These are phyloP conservation scores for Neurospora cerealis DNA, from an alignment of 495 filamentous ascomycete genomes.

Conservation along the genomic window DNA sequence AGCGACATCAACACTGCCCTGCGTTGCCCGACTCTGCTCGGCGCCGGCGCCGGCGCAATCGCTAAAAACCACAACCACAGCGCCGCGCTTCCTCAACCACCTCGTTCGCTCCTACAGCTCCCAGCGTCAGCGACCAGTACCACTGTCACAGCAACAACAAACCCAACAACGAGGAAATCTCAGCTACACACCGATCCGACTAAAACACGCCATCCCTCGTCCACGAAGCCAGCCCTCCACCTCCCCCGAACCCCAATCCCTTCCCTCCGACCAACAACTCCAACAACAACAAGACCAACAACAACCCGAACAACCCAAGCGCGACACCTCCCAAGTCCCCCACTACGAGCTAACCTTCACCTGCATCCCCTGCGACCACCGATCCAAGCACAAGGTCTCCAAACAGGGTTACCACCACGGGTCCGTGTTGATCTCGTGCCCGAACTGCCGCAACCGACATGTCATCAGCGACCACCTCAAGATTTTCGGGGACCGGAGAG, in stretches of 20 bases:
- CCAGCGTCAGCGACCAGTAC: background rate
- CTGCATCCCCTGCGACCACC: constrained; percentile 70
- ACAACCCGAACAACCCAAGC: constrained; percentile 5
- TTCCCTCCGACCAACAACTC: background rate
- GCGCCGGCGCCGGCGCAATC: constrained; percentile 6
- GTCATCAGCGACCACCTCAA: constrained; percentile 83
- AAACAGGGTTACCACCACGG: constrained; percentile 93
- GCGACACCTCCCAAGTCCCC: constrained; percentile 36
- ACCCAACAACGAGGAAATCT: background rate
- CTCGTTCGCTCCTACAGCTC: background rate
- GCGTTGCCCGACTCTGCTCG: constrained; percentile 6
- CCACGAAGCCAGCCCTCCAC: constrained; percentile 16
- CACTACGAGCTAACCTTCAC: constrained; percentile 84
- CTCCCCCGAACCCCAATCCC: constrained; percentile 22
- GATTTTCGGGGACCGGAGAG: constrained; percentile 57
- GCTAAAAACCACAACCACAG: background rate
- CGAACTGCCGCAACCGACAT: constrained; percentile 72
- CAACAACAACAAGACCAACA: constrained; percentile 13
- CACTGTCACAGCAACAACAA: background rate
- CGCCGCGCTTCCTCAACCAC: background rate
- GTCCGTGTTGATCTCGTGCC: constrained; percentile 79
- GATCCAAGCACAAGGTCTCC: constrained; percentile 67
- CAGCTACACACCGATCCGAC: constrained; percentile 7
- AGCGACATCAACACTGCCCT: constrained; percentile 1
- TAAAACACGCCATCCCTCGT: constrained; percentile 29